Evolutionary conservation across 345 rosid species (phyloP), one percentile per base, ranked within the genome.

Genomic region (Syzygium aromaticum): DNA sequence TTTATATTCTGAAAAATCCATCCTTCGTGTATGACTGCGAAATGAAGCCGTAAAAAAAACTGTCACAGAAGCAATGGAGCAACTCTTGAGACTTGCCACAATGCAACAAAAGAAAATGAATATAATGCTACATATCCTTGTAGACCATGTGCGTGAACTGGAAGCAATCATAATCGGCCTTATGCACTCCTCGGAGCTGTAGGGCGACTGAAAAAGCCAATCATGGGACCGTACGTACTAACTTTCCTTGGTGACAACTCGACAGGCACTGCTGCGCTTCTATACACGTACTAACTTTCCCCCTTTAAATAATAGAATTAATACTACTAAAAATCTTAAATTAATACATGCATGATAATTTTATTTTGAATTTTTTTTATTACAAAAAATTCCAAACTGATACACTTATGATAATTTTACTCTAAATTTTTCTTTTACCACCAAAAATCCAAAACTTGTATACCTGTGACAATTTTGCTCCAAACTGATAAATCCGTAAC

Each of bases 1-100:
- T 89, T 88, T 90, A 85, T 53, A 92, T 84, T 92, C 93, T 46
- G 89, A 89, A n/a, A 90, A 85, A 59, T 94, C 97, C 87, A 89
- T 92, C 87, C 90, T 91, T 87, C 88, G 90, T 53, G 92, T 89
- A 90, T 89, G 91, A 86, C 92, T 89, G 86, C 92, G 90, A 89
- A 91, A 91, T 82, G 96, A 95, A 91, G 98, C 94, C 86, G 88
- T 91, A 85, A 93, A 90, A 86, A 93, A 93, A 91, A 95, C 95
- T 97, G 92, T 86, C 86, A 86, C 91, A 88, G 86, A 88, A 87
- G 78, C 87, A 92, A 49, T 22, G 54, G 86, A 73, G 67, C 85
- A 92, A 88, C 86, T 52, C 89, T 86, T 82, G 89, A 43, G 90
- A 86, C 59, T 63, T 28, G 77, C 77, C 40, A 28, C 77, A 15